phyloP scores from a whole-genome alignment of 805 yeast species.

The Metschnikowia cerradonensis region DNA sequence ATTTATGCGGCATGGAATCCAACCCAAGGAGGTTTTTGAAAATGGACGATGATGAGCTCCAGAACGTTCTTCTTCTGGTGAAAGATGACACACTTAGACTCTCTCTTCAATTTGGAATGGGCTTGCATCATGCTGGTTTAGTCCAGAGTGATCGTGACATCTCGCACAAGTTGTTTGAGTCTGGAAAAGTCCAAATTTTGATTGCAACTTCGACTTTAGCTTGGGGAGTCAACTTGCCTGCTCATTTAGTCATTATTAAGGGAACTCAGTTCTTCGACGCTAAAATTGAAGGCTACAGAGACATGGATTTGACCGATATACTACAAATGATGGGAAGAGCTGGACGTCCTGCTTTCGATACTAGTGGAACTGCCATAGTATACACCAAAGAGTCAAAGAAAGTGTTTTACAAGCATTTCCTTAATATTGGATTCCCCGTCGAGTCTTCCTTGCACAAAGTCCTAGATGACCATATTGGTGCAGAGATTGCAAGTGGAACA shows the following conservation, averaged over 20 bases:
- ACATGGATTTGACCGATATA: conserved; percentile 80
- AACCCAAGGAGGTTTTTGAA: conserved; percentile 67
- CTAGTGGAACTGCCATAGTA: conserved; percentile 65
- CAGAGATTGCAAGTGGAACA: conserved; percentile 71
- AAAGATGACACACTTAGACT: conserved; percentile 79
- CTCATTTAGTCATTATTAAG: conserved; percentile 48
- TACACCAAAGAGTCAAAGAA: conserved; percentile 74
- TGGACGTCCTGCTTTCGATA: conserved; percentile 78
- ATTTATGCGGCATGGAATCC: conserved; percentile 73
- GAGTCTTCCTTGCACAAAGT: conserved; percentile 75
- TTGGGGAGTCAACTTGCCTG: conserved; percentile 78
- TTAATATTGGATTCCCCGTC: conserved; percentile 78
- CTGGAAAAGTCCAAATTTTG: conserved; percentile 66
- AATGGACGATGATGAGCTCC: conserved; percentile 63
- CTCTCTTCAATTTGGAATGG: conserved; percentile 69
- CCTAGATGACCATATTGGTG: conserved; percentile 76
- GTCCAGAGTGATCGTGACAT: conserved; percentile 69
- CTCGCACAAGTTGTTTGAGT: conserved; percentile 65
- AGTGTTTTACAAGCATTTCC: conserved; percentile 70
- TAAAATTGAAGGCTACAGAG: conserved; percentile 46
- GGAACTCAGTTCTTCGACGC: conserved; percentile 62
- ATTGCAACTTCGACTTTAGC: conserved; percentile 79
- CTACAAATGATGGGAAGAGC: conserved; percentile 86
- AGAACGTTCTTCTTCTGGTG: conserved; percentile 46
- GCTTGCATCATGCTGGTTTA: conserved; percentile 78